A percentile compares a stretch with the other conserved stretches of the same genome.
phyloP scores from a whole-genome alignment of 768 basidiomycete genomes.

The Termitomyces sp. region DNA sequence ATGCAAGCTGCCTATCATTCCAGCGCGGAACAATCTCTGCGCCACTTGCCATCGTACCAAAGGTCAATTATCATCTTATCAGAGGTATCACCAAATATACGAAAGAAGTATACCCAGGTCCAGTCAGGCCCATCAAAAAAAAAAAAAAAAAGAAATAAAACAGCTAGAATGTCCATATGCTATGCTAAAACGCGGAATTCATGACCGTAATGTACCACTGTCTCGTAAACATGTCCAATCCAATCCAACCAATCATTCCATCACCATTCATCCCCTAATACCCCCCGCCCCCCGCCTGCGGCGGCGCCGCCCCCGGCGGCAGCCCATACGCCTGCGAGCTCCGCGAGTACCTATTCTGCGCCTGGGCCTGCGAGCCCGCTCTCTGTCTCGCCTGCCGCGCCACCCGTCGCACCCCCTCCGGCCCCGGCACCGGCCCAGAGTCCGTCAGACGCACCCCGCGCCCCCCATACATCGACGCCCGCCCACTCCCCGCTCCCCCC shows the following conservation, averaged over 20 bases:
- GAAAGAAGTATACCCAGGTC: no score
- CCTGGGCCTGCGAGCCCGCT: slow-evolving; percentile 52
- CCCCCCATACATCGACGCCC: slow-evolving; percentile 21
- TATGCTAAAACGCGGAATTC: no score
- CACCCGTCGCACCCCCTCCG: slow-evolving; percentile 76
- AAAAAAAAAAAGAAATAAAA: no score
- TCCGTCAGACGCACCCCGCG: slow-evolving; percentile 80
- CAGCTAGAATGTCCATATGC: no score
- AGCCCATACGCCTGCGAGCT: slow-evolving; percentile 7
- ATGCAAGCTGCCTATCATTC: no score
- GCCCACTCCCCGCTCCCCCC: slow-evolving; percentile 23
- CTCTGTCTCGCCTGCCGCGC: slow-evolving; percentile 55
- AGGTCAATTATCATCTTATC: no score
- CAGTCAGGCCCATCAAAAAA: no score
- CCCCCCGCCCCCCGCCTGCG: not conserved
- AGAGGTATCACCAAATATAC: no score
- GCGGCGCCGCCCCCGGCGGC: not conserved
- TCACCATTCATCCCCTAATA: not conserved
- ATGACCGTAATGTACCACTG: no score
- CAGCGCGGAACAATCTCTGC: no score
- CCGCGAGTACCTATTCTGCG: slow-evolving; percentile 21
- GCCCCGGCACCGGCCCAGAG: slow-evolving; percentile 74
- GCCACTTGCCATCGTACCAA: no score
- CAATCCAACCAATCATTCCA: not conserved
- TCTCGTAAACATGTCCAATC: not conserved